A percentile compares a stretch with the other conserved stretches of the same genome.
Evolutionary conservation across 352 stramenopile species (phyloP).

Genomic region (Phytophthora cryptogea): DNA sequence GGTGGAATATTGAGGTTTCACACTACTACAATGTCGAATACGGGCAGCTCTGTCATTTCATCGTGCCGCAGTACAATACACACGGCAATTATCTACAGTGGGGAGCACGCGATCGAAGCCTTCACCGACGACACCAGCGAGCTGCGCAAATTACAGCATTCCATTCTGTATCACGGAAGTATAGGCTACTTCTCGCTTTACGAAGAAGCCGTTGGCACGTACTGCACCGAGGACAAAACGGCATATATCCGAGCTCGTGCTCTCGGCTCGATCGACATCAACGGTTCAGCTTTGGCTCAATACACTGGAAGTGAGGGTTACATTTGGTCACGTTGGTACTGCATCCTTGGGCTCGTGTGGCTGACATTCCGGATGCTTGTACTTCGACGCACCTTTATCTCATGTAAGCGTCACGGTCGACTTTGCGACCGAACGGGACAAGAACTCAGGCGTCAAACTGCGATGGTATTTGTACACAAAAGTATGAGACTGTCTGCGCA

Average conservation of each 20-base stretch:
- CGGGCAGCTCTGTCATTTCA: constrained; percentile 5
- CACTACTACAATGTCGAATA: constrained; percentile 11
- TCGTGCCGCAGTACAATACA: constrained; percentile 15
- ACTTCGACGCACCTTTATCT: constrained; percentile 17
- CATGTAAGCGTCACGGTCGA: constrained; percentile 12
- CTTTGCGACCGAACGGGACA: constrained; percentile 14
- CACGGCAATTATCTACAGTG: constrained; percentile 13
- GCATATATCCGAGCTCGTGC: constrained; percentile 13
- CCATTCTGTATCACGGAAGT: constrained; percentile 16
- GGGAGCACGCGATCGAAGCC: no score
- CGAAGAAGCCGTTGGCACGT: constrained; percentile 16
- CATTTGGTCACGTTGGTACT: constrained; percentile 17
- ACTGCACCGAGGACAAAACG: constrained; percentile 16
- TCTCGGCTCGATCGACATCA: constrained; percentile 24
- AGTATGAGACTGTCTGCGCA: constrained; percentile 20
- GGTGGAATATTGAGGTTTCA: constrained; percentile 16
- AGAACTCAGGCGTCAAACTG: constrained; percentile 1
- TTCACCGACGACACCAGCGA: constrained; percentile 4
- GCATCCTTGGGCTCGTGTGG: constrained; percentile 4
- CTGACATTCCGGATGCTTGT: constrained; percentile 16
- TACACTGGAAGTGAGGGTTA: constrained; percentile 11
- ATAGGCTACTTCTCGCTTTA: constrained; percentile 27
- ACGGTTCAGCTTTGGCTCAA: constrained; percentile 7
- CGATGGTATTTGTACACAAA: constrained; percentile 20
- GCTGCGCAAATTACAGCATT: not conserved